Base-by-base conservation (phyloP, 257 asterid species). In the Solanum ossicruentum region DNA sequence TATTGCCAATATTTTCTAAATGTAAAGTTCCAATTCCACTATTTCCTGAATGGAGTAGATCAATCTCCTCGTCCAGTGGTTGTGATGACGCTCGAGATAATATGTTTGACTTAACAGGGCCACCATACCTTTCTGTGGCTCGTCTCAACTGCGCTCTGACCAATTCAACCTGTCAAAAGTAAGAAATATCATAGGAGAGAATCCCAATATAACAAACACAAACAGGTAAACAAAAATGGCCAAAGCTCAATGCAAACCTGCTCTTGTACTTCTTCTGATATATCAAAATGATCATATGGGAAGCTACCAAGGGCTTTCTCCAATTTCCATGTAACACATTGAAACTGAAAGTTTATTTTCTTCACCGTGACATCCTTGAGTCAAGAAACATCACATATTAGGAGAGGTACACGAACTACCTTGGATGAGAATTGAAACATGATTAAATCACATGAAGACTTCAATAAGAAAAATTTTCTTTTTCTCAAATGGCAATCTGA, bases 221-320 rank as follows among this genome's bases (percentile, higher is more conserved):
- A 65, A 70, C 57, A 73, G 16, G 63, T 61, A 16, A 21, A 56
- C 3, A 82, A 60, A 77, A 54, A 87, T 36, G 45, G 83, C 85
- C 80, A 49, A 84, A 51, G 84, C 20, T 60, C 10, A 47, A 49
- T 47, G 85, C 89, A 71, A 28, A 94, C 99, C 97, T 97, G 99
- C 86, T 95, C 99, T 78, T 89, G 92, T 23, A 97, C 98, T 93
- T 97, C 99, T 89, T 97, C 98, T 18, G 99, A 94, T 86, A 95
- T 88, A 60, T 97, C 97, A 80, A 94, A 91, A 56, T 92, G 92
- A 81, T 87, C 92, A 71, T 87, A 92, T 18, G 97, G 96, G 71
- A 97, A 69, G 90, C 85, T 89, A 47, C 87, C 90, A 83, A 97
- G 84, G 3, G 96, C 93, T 86, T 94, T 95, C 93, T 92, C 98